Conservation (phyloP, 225 moss, liverwort and hornwort species). For the Pseudisothecium myosuroides region DNA sequence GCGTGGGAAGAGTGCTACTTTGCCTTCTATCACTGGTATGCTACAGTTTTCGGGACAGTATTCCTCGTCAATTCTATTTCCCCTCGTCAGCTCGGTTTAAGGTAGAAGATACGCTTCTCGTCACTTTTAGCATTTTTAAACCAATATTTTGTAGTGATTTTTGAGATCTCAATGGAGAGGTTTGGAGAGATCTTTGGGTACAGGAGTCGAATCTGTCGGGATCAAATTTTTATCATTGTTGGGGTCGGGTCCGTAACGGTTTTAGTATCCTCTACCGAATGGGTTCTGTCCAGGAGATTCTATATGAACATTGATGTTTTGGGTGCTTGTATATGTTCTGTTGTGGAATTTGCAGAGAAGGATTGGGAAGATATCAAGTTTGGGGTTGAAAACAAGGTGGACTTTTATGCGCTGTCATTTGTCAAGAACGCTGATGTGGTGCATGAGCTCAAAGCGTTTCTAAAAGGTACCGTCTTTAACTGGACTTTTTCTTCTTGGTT, state of each 20-base stretch:
- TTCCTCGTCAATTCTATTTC: background rate
- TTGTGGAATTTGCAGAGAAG: slow-evolving; percentile 50
- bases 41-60: background rate
- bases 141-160: background rate
- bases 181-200: background rate
- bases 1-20: slow-evolving; percentile 96
- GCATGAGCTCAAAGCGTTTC: slow-evolving; percentile 84
- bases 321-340: background rate
- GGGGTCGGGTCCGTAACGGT: background rate
- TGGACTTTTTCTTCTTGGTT: background rate
- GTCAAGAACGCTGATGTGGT: slow-evolving; percentile 96
- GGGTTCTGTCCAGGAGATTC: background rate
- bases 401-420: slow-evolving; percentile 93
- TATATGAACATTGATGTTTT: background rate
- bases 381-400: slow-evolving; percentile 91
- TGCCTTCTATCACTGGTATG: slow-evolving; percentile 93
- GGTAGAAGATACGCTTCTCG: background rate
- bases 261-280: background rate
- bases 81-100: background rate
- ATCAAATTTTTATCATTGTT: background rate
- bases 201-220: background rate
- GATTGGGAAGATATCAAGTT: slow-evolving; percentile 99
- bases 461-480: slow-evolving; percentile 31
- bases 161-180: background rate
- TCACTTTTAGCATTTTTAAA: background rate